Base-by-base conservation (phyloP, 116 monocot species). In the Dioscorea cayenensis region DNA sequence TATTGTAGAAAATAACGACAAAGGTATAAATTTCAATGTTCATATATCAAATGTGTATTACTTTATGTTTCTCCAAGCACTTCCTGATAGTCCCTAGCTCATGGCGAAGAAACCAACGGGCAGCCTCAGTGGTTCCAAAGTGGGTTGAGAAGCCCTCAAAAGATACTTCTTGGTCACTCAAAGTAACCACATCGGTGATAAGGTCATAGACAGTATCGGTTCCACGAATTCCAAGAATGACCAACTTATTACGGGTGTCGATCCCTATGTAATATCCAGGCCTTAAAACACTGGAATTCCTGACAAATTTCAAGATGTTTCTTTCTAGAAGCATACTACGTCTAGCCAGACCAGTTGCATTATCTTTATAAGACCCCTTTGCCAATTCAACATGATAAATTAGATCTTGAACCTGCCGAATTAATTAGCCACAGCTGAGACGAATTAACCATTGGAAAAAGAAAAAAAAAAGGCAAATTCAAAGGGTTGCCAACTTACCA, bases 131-230 rank as follows among this genome's bases (percentile, higher is more conserved):
- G 62, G 92, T 88, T 74, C 96, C 96, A 86, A 92, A 97, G 76
- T 97, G 96, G 27, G 79, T 86, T 51, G 88, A 84, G 69, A 88
- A 90, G 28, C 96, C 96, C 72, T 87, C 89, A 75, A 87, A 81
- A 52, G 92, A 80, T 29, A 89, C 81, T 63, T 85, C 77, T 83
- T 80, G 72, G 81, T 87, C 88, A 76, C 92, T 86, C 37, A 86
- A 82, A 65, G 90, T 66, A 69, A 97, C 74, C 13, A 86, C 71
- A 85, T 97, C 86, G 51, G 96, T 97, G 51, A 97, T 84, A 72
- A 92, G 83, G 76, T 97, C 96, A 79, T 90, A 90, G 17, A 97
- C 83, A 18, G 92, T 97, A 72, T 97, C 86, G 36, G 96, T 97
- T 73, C 96, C 96, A 78, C 93, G 96, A 60, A 97, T 97, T 60